phyloP scores from a whole-genome alignment of 371 early-diverging fungal genomes.

The Zancudomyces culisetae region DNA sequence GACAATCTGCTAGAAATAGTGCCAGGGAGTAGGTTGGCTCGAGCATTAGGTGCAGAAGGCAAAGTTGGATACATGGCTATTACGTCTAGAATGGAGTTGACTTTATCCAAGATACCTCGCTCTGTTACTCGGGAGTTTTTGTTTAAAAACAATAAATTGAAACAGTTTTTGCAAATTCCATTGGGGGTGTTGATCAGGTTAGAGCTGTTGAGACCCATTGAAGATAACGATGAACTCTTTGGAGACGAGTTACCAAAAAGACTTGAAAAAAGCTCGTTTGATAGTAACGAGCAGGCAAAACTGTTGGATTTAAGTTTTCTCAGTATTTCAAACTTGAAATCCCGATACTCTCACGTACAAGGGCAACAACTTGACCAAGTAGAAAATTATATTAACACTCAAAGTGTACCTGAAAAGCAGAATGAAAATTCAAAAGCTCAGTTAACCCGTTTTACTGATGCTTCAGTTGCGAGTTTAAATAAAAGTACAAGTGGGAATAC shows the following conservation, averaged over 20 bases:
- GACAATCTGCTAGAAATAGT: background rate
- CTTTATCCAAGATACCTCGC: background rate
- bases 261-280: background rate
- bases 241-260: background rate
- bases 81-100: background rate
- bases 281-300: background rate
- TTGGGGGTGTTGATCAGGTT: background rate
- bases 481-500: no score
- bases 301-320: background rate
- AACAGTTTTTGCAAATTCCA: background rate
- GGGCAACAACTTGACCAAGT: no score
- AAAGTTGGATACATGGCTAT: background rate
- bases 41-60: background rate
- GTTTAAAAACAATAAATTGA: background rate
- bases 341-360: background rate
- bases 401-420: no score
- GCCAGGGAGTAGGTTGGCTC: background rate
- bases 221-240: background rate
- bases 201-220: background rate
- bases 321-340: background rate
- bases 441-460: background rate
- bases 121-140: background rate
- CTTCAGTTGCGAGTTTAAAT: background rate
- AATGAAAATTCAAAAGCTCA: no score
- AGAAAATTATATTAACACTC: no score